Conservation (phyloP, 331 rosid genomes). For the Arachis monticola region DNA sequence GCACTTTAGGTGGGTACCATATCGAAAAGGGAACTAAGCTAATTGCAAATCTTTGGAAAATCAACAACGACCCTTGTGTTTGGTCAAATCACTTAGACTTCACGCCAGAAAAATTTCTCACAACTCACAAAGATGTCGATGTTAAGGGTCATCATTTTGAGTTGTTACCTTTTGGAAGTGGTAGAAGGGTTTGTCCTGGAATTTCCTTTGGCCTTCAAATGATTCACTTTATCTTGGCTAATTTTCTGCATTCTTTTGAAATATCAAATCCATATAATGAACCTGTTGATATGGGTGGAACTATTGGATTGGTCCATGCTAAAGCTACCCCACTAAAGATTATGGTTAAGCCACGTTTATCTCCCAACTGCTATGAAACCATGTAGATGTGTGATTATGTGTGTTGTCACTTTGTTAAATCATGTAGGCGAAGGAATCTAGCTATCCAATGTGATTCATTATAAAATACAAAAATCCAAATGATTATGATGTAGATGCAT, state of each 20-base stretch:
- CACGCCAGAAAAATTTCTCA: conserved; percentile 56
- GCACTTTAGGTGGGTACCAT: conserved; percentile 41
- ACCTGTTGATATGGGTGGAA: conserved; percentile 44
- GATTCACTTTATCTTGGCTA: conserved; percentile 42
- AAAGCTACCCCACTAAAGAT: conserved; percentile 48
- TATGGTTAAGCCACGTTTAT: conserved; percentile 45
- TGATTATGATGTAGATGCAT: too few relatives aligned
- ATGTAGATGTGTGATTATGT: not conserved
- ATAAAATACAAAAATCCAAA: too few relatives aligned
- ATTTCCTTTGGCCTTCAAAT: conserved; percentile 33
- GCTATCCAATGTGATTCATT: too few relatives aligned
- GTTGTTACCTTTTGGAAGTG: conserved; percentile 53
- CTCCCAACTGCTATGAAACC: conserved; percentile 9
- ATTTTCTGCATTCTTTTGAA: conserved; percentile 47
- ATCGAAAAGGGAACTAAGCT: conserved; percentile 48
- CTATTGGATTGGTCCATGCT: conserved; percentile 16
- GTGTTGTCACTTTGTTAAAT: not conserved
- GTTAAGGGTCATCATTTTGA: conserved; percentile 44
- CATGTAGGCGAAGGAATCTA: too few relatives aligned
- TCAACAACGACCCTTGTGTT: conserved; percentile 45
- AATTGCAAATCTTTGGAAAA: conserved; percentile 46
- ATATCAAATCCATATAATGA: conserved; percentile 14
- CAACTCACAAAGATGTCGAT: conserved; percentile 44
- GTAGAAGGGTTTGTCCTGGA: conserved; percentile 50
- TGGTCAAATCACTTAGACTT: conserved; percentile 52